Base-by-base conservation (phyloP, 2,329 filamentous ascomycete species). In the Teratosphaeriaceae sp. region DNA sequence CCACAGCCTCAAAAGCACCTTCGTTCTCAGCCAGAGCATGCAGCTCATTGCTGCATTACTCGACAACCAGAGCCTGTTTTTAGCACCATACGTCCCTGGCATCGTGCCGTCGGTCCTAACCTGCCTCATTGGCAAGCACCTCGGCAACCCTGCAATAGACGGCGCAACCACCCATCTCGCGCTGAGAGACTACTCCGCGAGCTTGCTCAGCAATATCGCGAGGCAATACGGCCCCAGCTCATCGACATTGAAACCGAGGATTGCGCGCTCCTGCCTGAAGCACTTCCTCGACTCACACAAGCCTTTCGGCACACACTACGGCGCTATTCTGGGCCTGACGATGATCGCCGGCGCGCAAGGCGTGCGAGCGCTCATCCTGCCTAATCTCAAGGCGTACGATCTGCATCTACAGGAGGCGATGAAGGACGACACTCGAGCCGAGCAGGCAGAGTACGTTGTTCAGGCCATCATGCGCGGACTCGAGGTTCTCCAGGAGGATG, bases 201-300 rank as follows among this genome's bases (percentile, higher is more conserved):
- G 85, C 1, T 74, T 98, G 4, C 76, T 97, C 13, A 83, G 81
- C 23, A 78, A 80, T 26, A 85, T 98, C 29, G 82, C 85, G 3
- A 77, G 76, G 49, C 90, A 89, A 58, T 96, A 94, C 67, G 81
- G 84, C 5, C 76, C 81, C 20, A 84, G 82, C 3, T 94, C 89
- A 45, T 81, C 85, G 33, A 83, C 88, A 12, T 78, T 97, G 20
- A 87, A 88, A 44, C 83, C 89, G 2, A 86, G 94, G 50, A 82
- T 98, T 22, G 89, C 88, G 3, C 79, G 92, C n/a, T 92, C 89
- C 0, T 96, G 88, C 58, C 76, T 97, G 24, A 95, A 95, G 67
- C 82, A 85, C 57, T 90, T 96, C 64, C 76, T 98, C 22, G 89
- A 96, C 57, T 86, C 88, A 0, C 80, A 82, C 33, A 88, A 89